A percentile compares a stretch with the other conserved stretches of the same genome.
Conservation (phyloP, 306 rosid genomes). For the Medicago truncatula region MtrunA17r5.0-ANR NC_053049.1:2209501-2210000, state of each 20-base stretch:
- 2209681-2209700: not conserved
- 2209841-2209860: not conserved
- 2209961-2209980: not conserved
- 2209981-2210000: not conserved
- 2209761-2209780: too few relatives aligned
- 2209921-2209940: not conserved
- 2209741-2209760: too few relatives aligned
- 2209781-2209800: not conserved
- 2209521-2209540: constrained; percentile 1
- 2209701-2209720: not conserved
- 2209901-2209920: not conserved
- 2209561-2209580: not conserved
- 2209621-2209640: not conserved
- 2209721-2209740: too few relatives aligned
- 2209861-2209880: not conserved
- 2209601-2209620: not conserved
- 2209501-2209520: constrained; percentile 9
- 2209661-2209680: not conserved
- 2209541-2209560: not conserved
- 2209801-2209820: not conserved
- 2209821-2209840: not conserved
- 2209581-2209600: constrained; percentile 4
- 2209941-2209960: not conserved
- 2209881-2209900: not conserved
- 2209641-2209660: not conserved